Base-by-base conservation (phyloP, 140 eudicot genomes). In the Ambrosia hybrid region DNA sequence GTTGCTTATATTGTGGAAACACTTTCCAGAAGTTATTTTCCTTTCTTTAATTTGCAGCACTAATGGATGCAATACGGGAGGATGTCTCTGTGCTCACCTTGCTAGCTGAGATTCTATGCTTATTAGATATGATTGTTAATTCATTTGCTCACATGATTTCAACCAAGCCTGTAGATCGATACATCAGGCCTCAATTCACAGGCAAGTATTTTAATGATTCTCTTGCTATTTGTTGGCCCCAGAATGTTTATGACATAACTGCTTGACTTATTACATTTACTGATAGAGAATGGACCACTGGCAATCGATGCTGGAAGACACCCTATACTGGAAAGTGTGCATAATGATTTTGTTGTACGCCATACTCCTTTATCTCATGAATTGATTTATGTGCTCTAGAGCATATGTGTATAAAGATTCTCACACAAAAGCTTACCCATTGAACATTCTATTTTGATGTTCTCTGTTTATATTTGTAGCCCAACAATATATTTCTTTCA, bases 231-330 rank as follows among this genome's bases (percentile, higher is more conserved):
- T 33, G 52, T 68, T 74, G 68, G 56, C 51, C 39, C 59, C 58
- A 55, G 36, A 51, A 61, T 65, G 17, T 46, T 61, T 61, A 58
- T 63, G 52, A 52, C 49, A 59, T 51, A 13, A 55, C 37, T 72
- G 51, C 68, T 66, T 5, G 45, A 26, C 58, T n/a, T 71, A 41
- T 51, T 57, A 53, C 9, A 48, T 49, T 59, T 75, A 49, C 65
- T 70, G 62, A 84, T 81, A 94, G 99, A 81, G 51, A 88, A 83
- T 78, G 99, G 99, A 36, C 99, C 99, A 21, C 85, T 90, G 83
- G 97, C 99, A 57, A 90, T 94, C 48, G 99, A 94, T 86, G 88
- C 92, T 67, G 99, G 97, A 83, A 81, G 96, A 71, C 99, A 94
- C 69, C 99, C 99, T 53, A 90, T 94, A 38, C 89, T 94, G 51